A percentile compares a stretch with the other conserved stretches of the same genome.
These are phyloP conservation scores for Talaromyces sp. DNA, from an alignment of 2,329 filamentous ascomycete genomes.

Conservation along the genomic window DNA sequence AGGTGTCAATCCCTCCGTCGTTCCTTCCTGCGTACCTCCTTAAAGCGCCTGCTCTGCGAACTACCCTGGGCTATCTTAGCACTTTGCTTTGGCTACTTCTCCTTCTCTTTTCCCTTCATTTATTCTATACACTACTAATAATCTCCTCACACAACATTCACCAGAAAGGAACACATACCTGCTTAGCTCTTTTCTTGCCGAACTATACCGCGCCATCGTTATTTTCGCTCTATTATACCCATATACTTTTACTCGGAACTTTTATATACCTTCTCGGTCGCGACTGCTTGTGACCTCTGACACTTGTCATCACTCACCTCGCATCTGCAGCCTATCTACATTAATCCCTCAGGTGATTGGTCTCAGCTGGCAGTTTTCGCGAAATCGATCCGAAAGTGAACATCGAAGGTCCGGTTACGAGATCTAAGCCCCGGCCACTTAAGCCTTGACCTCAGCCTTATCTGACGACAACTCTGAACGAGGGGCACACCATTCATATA, in stretches of 20 bases:
- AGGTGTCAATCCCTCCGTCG: slow-evolving; percentile 9
- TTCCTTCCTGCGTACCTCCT: slow-evolving; percentile 1
- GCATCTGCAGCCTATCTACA: background rate
- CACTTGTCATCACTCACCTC: background rate
- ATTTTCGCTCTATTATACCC: slow-evolving; percentile 1
- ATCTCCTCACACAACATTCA: background rate
- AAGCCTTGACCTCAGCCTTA: slow-evolving; percentile 9
- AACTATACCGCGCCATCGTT: slow-evolving; percentile 4
- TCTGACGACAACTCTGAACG: background rate
- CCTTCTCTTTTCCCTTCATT: background rate
- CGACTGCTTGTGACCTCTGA: background rate
- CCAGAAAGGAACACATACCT: background rate
- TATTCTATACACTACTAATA: background rate
- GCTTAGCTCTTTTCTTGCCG: background rate
- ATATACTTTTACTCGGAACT: slow-evolving; percentile 4
- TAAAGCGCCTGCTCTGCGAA: background rate
- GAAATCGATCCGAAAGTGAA: background rate
- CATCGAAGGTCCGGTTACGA: background rate
- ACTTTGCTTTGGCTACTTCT: background rate
- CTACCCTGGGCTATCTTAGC: background rate
- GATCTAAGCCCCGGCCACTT: slow-evolving; percentile 1
- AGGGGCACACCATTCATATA: background rate
- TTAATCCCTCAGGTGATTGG: background rate
- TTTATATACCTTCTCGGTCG: background rate
- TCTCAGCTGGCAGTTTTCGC: slow-evolving; percentile 17